A percentile compares a stretch with the other conserved stretches of the same genome.
Evolutionary conservation across 2,329 filamentous ascomycete genomes (phyloP).

Genomic region (Xylaria sp.): DNA sequence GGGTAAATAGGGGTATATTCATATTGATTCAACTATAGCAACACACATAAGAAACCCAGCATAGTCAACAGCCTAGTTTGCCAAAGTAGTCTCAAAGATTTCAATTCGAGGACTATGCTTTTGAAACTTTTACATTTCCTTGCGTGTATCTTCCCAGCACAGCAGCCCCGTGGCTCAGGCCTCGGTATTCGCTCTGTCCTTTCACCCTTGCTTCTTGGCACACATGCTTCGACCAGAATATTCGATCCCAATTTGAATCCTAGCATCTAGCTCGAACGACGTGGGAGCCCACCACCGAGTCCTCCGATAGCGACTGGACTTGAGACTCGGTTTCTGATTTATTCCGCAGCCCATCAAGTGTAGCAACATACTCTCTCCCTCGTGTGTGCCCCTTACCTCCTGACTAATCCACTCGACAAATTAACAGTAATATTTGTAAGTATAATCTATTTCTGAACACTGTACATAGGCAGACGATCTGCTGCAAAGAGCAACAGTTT

Average conservation of each 20-base stretch:
- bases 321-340: background rate
- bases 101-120: background rate
- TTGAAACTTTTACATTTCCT: constrained; percentile 8
- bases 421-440: constrained; percentile 1
- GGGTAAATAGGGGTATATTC: background rate
- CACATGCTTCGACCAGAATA: background rate
- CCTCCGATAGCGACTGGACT: background rate
- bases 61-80: background rate
- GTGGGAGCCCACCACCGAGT: background rate
- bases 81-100: background rate
- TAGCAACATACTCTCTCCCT: background rate
- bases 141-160: background rate
- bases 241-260: background rate
- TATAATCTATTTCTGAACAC: constrained; percentile 6
- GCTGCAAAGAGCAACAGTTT: background rate
- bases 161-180: background rate
- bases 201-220: background rate
- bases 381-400: background rate
- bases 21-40: background rate
- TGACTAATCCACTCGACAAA: constrained; percentile 2
- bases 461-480: background rate
- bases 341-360: background rate
- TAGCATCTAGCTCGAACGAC: background rate
- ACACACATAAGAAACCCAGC: background rate
- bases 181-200: background rate